Evolutionary conservation across 2,329 filamentous ascomycete genomes (phyloP), one percentile per base, ranked within the genome.

Genomic region (Cladosporium austrohemisphaericum): DNA sequence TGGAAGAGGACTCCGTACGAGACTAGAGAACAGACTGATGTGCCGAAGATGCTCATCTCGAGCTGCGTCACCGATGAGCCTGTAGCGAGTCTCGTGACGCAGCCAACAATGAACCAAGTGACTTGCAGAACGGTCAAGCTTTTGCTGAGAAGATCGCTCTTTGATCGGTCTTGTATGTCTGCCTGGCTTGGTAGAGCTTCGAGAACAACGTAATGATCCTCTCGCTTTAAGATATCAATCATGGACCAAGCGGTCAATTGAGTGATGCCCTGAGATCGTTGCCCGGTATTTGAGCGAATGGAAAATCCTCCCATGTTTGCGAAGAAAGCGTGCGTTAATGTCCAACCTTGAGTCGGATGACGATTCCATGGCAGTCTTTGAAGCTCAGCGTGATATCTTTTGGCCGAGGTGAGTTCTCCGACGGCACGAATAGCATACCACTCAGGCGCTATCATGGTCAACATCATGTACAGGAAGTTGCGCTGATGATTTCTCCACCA

Each of bases 141-240:
- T 53, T 71, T 71, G 6, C 68, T 58, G 4, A 71, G 46, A 1
- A 49, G 52, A 20, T 70, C 60, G 1, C 63, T 63, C 46, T 73
- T 73, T 52, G 66, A 71, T 20, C 65, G 65, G 36, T 71, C 68
- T 36, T 56, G 43, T 3, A 71, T 65, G 8, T 61, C 50, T 16
- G 57, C 55, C 14, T 35, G 49, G 29, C 14, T 52, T 5, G 33
- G 40, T 41, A 44, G 46, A 5, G 38, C 13, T 5, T 16, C 14
- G 8, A 8, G 11, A 8, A 11, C 14, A 13, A 26, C 11, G 5
- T 16, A 14, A 16, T 11, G 38, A n/a, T 28, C 8, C 9, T 41
- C 5, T 16, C 3, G 33, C 16, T 9, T 20, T 5, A 36, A 8
- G 16, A 36, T 6, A 11, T 41, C 11, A 6, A 41, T 16, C 33